Evolutionary conservation across 2,329 filamentous ascomycete species (phyloP), one percentile per base, ranked within the genome.

Genomic region (Colletotrichum sp.): DNA sequence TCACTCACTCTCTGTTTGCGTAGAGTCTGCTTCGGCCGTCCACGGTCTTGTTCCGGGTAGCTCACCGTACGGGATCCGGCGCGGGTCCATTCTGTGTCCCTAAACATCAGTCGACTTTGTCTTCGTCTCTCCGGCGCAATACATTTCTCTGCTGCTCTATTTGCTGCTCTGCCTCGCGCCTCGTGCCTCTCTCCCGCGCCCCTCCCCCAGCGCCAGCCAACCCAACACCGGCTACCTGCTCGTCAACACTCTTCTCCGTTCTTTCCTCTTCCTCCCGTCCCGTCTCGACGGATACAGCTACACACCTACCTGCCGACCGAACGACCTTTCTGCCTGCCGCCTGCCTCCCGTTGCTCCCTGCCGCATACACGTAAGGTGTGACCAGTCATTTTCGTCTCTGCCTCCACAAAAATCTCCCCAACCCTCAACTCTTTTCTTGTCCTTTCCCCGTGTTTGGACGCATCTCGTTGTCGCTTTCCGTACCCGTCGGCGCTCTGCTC

Each of bases 371-470:
- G 34, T 32, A 76, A 76, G 74, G 74, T 76, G 70, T 74, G 70
- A 68, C 74, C 70, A 76, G 70, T 74, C 70, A 74, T 74, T 74
- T 69, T 69, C 65, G 74, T 74, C 28, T 24, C n/a, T 18, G 59
- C 70, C 74, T 74, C 74, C 70, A 74, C 73, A 68, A 64, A 65
- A 49, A 36, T 24, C 59, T 60, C 44, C 44, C 44, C 70, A 69
- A 76, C 59, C 70, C 70, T 73, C 44, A 76, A 76, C 69, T 76
- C 44, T 69, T 69, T 64, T 65, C 28, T 36, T 59, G 44, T 64
- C 59, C 18, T 18, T 65, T 76, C 49, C 44, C 57, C 64, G 44
- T 68, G 34, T 49, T 74, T 64, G 59, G 13, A 65, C 68, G 59
- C 34, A 64, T 74, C 59, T 64, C 57, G 74, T 49, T 52, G 24